Base-by-base conservation (phyloP, 23 red algal species). In the Agarophyton chilense region DNA sequence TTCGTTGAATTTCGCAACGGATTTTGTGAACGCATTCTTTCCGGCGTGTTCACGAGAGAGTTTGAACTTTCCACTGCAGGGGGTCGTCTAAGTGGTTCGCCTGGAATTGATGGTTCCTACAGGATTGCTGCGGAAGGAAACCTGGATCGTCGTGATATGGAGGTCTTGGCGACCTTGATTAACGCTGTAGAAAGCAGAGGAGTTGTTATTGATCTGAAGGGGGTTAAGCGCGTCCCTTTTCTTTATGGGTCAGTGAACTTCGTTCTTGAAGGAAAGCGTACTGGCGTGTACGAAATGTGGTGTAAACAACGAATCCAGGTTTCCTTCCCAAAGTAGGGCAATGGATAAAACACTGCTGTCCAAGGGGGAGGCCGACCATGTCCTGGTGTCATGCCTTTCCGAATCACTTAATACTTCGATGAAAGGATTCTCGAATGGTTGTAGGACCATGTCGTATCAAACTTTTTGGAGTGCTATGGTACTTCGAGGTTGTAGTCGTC, bases 1-100 rank as follows among this genome's bases (percentile, higher is more conserved):
- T 70, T 70, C 64, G 64, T 70, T 40, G 64, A 70, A 70, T 70
- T 70, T 70, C 64, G 64, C 38, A 70, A 70, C 19, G 64, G 64
- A 42, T 70, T 70, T 33, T 70, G 64, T 70, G 64, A 70, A 41
- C 64, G 64, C n/a, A 70, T 70, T 22, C 36, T 70, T 70, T 70
- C 64, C 17, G 64, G 64, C 14, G 34, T 70, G 18, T 70, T 70
- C 64, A 70, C 64, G 1, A 70, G 64, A 42, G 34, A 42, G 34
- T 70, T 70, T 42, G 64, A 70, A 17, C 64, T 70, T 70, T 29
- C 36, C 18, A 18, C 64, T 10, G 64, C 64, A 19, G 64, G 64
- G 64, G 64, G 64, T 1, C 36, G 6, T 36, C 64, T 70, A 17
- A 70, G 64, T 22, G 64, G 64, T 18, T 42, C 33, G 7, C 64